Conservation (phyloP, 805 yeast genomes). For the Candida odintsovae region DNA sequence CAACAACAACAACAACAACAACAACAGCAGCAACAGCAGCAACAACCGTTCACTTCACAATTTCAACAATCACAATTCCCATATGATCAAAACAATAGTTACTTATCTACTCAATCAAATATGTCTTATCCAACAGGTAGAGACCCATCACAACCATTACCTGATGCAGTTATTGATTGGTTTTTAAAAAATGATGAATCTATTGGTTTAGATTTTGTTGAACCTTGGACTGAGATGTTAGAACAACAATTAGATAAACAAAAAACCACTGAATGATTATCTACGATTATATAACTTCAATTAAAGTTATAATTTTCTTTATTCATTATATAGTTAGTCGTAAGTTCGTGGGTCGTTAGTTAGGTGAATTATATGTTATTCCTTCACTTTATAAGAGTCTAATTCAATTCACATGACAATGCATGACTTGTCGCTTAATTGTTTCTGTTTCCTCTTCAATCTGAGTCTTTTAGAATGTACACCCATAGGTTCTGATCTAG, state of each 20-base stretch:
- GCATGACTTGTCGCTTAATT: slow-evolving; percentile 2
- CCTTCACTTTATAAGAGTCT: too few relatives aligned
- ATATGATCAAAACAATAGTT: neutral
- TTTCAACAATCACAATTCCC: neutral
- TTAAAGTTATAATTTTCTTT: neutral
- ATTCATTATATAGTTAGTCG: neutral
- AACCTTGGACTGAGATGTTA: slow-evolving; percentile 76
- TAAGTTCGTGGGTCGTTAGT: neutral
- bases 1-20: neutral
- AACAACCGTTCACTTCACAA: neutral
- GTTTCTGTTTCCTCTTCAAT: slow-evolving; percentile 1
- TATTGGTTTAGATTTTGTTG: slow-evolving; percentile 56
- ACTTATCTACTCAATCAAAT: neutral
- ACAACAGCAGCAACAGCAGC: neutral
- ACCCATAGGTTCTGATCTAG: slow-evolving; percentile 6
- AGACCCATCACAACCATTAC: slow-evolving; percentile 14
- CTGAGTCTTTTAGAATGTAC: slow-evolving; percentile 1
- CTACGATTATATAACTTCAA: neutral
- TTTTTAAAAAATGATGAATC: slow-evolving; percentile 39
- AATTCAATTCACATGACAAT: slow-evolving; percentile 9
- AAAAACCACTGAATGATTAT: slow-evolving; percentile 1
- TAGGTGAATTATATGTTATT: neutral
- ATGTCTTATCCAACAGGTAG: slow-evolving; percentile 1
- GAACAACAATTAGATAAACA: slow-evolving; percentile 48
- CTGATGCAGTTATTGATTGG: slow-evolving; percentile 42